These are phyloP conservation scores for Penicillium canariense DNA, from an alignment of 495 filamentous ascomycete species.

Conservation along the genomic window DNA sequence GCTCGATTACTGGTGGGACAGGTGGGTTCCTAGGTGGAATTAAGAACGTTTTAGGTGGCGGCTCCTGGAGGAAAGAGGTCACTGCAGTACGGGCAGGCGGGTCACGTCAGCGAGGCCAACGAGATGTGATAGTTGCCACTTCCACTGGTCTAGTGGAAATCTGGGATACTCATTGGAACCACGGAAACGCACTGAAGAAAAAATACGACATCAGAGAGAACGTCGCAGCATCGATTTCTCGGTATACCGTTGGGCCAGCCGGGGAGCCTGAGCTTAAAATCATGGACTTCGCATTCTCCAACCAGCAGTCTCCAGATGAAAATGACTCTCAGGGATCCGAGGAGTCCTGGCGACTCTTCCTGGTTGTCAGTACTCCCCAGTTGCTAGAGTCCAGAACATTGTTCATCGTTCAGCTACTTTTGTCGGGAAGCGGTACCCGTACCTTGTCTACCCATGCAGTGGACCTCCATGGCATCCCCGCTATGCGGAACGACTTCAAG, in stretches of 20 bases:
- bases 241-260: slow-evolving; percentile 18
- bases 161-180: slow-evolving; percentile 86
- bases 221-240: slow-evolving; percentile 27
- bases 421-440: slow-evolving; percentile 26
- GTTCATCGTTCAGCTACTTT: slow-evolving; percentile 29
- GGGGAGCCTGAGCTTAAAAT: slow-evolving; percentile 36
- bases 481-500: slow-evolving; percentile 40
- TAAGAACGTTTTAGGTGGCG: slow-evolving; percentile 64
- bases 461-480: slow-evolving; percentile 22
- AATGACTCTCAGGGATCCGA: slow-evolving; percentile 16
- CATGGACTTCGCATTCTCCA: slow-evolving; percentile 36
- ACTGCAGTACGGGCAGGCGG: slow-evolving; percentile 69
- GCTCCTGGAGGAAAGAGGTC: slow-evolving; percentile 67
- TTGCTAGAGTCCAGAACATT: slow-evolving; percentile 21
- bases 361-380: slow-evolving; percentile 28
- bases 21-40: slow-evolving; percentile 74
- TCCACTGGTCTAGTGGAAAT: slow-evolving; percentile 69
- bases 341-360: slow-evolving; percentile 33
- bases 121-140: slow-evolving; percentile 76
- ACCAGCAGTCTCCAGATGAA: slow-evolving; percentile 16
- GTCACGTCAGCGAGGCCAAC: slow-evolving; percentile 72
- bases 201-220: slow-evolving; percentile 49
- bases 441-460: slow-evolving; percentile 33
- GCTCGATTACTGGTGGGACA: slow-evolving; percentile 40
- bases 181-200: slow-evolving; percentile 55